A percentile compares a stretch with the other conserved stretches of the same genome.
phyloP scores from a whole-genome alignment of 148 eudicot species.

The Chenopodium formosanum region DNA sequence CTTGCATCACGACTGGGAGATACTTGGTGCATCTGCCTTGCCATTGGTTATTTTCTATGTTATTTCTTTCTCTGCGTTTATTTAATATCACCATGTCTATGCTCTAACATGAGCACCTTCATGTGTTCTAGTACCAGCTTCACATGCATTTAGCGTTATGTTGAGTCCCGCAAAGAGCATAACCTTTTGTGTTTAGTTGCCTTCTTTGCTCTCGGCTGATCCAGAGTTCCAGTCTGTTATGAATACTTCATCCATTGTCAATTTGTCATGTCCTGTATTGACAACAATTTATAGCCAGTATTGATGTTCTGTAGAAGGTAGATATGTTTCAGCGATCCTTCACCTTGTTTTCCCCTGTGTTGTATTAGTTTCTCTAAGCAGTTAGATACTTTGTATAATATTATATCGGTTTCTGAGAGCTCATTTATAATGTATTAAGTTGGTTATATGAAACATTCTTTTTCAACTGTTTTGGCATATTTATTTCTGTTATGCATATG shows the following conservation, averaged over 20 bases:
- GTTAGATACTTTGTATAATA: too few species aligned
- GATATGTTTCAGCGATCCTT: background rate
- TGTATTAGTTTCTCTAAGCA: background rate
- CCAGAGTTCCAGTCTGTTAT: background rate
- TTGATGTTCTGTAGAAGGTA: background rate
- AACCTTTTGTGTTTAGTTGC: too few species aligned
- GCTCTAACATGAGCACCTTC: too few species aligned
- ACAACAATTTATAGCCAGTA: background rate
- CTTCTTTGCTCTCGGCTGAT: background rate
- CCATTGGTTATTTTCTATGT: slow-evolving; percentile 35
- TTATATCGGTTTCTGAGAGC: too few species aligned
- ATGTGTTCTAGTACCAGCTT: too few species aligned
- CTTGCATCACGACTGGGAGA: slow-evolving; percentile 42
- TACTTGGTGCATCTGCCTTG: slow-evolving; percentile 62
- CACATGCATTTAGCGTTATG: too few species aligned
- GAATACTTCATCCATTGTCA: background rate
- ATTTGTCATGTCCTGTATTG: background rate
- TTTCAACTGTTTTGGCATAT: background rate
- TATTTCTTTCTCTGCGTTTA: too few species aligned
- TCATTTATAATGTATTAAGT: background rate
- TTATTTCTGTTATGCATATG: background rate
- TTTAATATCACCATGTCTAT: too few species aligned
- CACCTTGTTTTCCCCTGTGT: background rate
- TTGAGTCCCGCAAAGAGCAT: too few species aligned
- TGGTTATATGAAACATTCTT: background rate